Conservation (phyloP, 257 asterid species). For the Nicotiana tomentosiformis region DNA sequence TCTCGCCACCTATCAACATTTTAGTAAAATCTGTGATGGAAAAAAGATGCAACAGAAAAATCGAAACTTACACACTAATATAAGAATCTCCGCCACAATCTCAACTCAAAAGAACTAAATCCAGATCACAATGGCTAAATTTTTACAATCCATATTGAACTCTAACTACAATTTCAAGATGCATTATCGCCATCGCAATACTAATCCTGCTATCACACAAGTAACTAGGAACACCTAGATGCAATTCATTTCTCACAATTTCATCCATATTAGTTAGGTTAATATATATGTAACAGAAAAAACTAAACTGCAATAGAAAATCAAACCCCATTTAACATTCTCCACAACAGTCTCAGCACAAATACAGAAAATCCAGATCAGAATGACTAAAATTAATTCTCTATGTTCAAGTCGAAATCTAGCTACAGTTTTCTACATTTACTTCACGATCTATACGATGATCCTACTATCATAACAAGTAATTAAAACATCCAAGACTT, state of each 20-base stretch:
- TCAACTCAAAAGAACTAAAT: not conserved
- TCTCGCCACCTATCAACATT: not conserved
- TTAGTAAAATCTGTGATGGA: not conserved
- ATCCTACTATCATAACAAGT: not conserved
- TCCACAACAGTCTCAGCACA: not conserved
- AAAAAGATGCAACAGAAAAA: not conserved
- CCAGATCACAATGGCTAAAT: not conserved
- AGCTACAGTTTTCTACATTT: not conserved
- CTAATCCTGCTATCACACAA: not conserved
- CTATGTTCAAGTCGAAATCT: not conserved
- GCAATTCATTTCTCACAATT: not conserved
- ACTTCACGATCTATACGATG: constrained; percentile 1
- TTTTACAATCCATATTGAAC: not conserved
- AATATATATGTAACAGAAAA: not conserved
- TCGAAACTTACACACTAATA: not conserved
- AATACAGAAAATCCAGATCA: not conserved
- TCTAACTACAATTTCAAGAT: not conserved
- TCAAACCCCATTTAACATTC: not conserved
- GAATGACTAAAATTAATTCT: not conserved
- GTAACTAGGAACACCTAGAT: not conserved
- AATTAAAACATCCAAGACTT: too few relatives aligned
- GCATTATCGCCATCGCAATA: not conserved
- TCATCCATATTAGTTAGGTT: not conserved
- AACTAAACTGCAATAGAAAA: not conserved
- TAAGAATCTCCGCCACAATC: not conserved